phyloP scores from a whole-genome alignment of 2,329 filamentous ascomycete species.

The Albophoma yamanashiensis region DNA sequence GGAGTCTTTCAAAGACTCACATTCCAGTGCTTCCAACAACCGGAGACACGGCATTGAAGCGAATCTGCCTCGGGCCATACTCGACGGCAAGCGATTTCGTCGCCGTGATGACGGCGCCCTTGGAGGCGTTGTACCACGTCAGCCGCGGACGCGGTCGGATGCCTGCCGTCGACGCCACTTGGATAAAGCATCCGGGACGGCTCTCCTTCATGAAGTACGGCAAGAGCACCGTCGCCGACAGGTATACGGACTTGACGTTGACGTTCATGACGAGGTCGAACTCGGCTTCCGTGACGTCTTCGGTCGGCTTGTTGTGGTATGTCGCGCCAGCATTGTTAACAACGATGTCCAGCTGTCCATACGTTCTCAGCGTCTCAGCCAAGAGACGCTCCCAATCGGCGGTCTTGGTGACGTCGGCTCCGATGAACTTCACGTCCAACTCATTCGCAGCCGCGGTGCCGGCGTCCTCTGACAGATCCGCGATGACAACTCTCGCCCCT shows the following conservation, averaged over 20 bases:
- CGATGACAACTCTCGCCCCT: slow-evolving; percentile 50
- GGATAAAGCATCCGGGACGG: slow-evolving; percentile 50
- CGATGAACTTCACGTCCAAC: slow-evolving; percentile 30
- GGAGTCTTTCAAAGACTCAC: slow-evolving; percentile 13
- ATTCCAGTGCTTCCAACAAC: slow-evolving; percentile 57
- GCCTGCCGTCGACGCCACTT: slow-evolving; percentile 54
- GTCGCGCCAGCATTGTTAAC: slow-evolving; percentile 52
- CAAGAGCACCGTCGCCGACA: slow-evolving; percentile 47
- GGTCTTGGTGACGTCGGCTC: slow-evolving; percentile 38
- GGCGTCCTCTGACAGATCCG: slow-evolving; percentile 45
- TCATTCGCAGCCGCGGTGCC: slow-evolving; percentile 36
- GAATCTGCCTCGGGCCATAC: slow-evolving; percentile 60
- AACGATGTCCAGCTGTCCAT: slow-evolving; percentile 43
- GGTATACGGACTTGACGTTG: slow-evolving; percentile 58
- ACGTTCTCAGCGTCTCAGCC: slow-evolving; percentile 30
- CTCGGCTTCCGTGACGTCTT: slow-evolving; percentile 53
- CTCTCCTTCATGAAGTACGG: slow-evolving; percentile 48
- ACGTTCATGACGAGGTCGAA: slow-evolving; percentile 58
- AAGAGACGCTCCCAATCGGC: slow-evolving; percentile 43
- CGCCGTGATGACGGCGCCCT: slow-evolving; percentile 53
- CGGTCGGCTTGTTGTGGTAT: slow-evolving; percentile 51
- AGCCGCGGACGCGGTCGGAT: slow-evolving; percentile 48
- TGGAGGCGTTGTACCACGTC: slow-evolving; percentile 62
- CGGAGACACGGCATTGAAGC: slow-evolving; percentile 62
- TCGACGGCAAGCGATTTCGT: slow-evolving; percentile 55